These are phyloP conservation scores for Polytrichum commune DNA, from an alignment of 225 moss, liverwort and hornwort species.

Conservation along the genomic window DNA sequence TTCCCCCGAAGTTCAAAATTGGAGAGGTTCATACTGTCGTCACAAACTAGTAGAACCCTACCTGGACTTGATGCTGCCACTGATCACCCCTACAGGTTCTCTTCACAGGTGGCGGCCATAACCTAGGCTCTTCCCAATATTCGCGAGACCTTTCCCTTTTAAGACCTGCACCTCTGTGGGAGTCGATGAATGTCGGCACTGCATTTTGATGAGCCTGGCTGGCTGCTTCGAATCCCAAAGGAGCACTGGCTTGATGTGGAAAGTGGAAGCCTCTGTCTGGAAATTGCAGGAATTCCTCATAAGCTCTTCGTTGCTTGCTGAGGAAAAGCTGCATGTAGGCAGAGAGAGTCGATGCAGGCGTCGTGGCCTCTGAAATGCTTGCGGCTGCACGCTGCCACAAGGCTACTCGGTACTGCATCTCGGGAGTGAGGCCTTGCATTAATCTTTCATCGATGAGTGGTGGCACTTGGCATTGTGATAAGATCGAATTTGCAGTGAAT, in stretches of 20 bases:
- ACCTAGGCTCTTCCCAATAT: slow-evolving; percentile 21
- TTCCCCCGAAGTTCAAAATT: too few relatives aligned
- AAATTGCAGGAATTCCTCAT: slow-evolving; percentile 18
- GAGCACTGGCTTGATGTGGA: neutral
- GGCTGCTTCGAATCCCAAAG: too few relatives aligned
- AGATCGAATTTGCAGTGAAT: neutral
- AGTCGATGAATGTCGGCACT: slow-evolving; percentile 1
- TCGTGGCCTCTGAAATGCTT: slow-evolving; percentile 11
- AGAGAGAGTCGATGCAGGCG: slow-evolving; percentile 13
- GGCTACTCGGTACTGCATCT: slow-evolving; percentile 33
- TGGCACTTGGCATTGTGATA: neutral
- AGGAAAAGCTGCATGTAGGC: slow-evolving; percentile 22
- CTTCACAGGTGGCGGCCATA: slow-evolving; percentile 26
- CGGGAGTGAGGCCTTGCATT: slow-evolving; percentile 5
- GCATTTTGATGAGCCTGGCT: too few relatives aligned
- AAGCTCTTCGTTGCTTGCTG: slow-evolving; percentile 1
- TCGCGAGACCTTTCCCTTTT: slow-evolving; percentile 29
- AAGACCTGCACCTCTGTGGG: slow-evolving; percentile 12
- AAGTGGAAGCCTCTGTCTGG: slow-evolving; percentile 5
- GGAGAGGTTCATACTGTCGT: too few relatives aligned
- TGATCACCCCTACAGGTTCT: slow-evolving; percentile 24
- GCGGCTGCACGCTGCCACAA: slow-evolving; percentile 35
- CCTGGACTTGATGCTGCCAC: slow-evolving; percentile 31
- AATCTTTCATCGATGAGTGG: too few relatives aligned
- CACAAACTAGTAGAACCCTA: slow-evolving; percentile 20